A percentile compares a stretch with the other conserved stretches of the same genome.
These are phyloP conservation scores for Chaetomium strumarium DNA, from an alignment of 2,329 filamentous ascomycete genomes.

Conservation along the genomic window DNA sequence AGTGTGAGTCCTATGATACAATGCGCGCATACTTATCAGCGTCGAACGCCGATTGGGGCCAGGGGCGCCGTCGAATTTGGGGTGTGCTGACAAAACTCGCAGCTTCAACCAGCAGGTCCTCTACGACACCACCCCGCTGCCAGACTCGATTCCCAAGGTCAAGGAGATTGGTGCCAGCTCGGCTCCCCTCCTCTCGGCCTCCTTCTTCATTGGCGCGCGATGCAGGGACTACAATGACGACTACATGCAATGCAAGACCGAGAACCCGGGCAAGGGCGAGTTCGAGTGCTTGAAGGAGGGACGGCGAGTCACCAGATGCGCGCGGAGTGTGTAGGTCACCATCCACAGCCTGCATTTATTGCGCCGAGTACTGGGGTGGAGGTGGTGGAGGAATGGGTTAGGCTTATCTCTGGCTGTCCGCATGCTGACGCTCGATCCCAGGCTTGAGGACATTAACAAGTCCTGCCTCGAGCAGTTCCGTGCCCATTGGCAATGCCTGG, in stretches of 20 bases:
- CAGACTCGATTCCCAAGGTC: slow-evolving; percentile 84
- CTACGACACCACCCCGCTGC: slow-evolving; percentile 93
- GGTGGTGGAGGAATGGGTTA: not conserved
- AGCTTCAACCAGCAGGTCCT: slow-evolving; percentile 95
- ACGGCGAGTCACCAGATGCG: slow-evolving; percentile 91
- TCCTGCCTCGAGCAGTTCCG: slow-evolving; percentile 88
- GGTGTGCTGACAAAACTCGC: slow-evolving; percentile 20
- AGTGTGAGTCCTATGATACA: slow-evolving; percentile 39
- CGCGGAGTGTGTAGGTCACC: slow-evolving; percentile 79
- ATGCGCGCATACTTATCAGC: too few relatives aligned
- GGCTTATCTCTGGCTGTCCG: not conserved
- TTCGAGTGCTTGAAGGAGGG: slow-evolving; percentile 94
- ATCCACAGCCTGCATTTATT: not conserved
- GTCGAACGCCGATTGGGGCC: slow-evolving; percentile 13
- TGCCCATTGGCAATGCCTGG: slow-evolving; percentile 89
- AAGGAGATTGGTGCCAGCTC: slow-evolving; percentile 90
- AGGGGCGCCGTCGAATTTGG: not conserved
- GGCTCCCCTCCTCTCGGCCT: slow-evolving; percentile 82
- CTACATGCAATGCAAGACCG: slow-evolving; percentile 99
- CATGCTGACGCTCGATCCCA: slow-evolving; percentile 33
- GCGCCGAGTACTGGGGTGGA: not conserved
- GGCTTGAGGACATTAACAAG: slow-evolving; percentile 92
- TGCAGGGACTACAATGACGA: slow-evolving; percentile 97
- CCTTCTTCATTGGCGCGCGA: slow-evolving; percentile 94
- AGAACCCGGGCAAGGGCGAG: slow-evolving; percentile 85